These are phyloP conservation scores for Boletales sp. DNA, from an alignment of 768 basidiomycete genomes.

Conservation along the genomic window DNA sequence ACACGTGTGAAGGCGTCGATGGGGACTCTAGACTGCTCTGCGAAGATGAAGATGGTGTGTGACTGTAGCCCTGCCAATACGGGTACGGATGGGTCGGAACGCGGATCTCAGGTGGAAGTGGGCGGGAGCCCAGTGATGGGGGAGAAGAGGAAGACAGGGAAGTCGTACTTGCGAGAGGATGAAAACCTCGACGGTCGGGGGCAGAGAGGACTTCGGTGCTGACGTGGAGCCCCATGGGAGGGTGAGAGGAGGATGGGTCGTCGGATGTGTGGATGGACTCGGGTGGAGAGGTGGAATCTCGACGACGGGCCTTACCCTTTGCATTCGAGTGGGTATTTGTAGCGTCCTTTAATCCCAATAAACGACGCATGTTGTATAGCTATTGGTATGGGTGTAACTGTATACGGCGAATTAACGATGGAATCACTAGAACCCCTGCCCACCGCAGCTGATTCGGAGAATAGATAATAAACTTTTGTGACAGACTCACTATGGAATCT, in stretches of 20 bases:
- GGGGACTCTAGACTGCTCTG: slow-evolving; percentile 31
- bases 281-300: slow-evolving; percentile 4
- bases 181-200: slow-evolving; percentile 11
- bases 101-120: slow-evolving; percentile 31
- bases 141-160: slow-evolving; percentile 15
- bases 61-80: slow-evolving; percentile 32
- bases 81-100: slow-evolving; percentile 33
- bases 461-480: slow-evolving; percentile 1
- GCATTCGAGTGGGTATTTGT: slow-evolving; percentile 4
- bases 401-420: slow-evolving; percentile 14
- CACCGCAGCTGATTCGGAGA: slow-evolving; percentile 18
- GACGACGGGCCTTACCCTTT: slow-evolving; percentile 26
- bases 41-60: slow-evolving; percentile 29
- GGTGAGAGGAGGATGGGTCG: slow-evolving; percentile 1
- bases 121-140: slow-evolving; percentile 13
- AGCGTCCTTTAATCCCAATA: slow-evolving; percentile 28
- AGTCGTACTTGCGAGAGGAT: slow-evolving; percentile 20
- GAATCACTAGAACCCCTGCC: slow-evolving; percentile 6
- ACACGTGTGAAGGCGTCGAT: slow-evolving; percentile 37
- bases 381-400: slow-evolving; percentile 12
- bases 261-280: slow-evolving; percentile 1
- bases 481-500: slow-evolving; percentile 13
- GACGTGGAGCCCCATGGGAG: slow-evolving; percentile 25
- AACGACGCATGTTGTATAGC: slow-evolving; percentile 26
- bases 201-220: slow-evolving; percentile 27